These are phyloP conservation scores for Kodamaea fungicola DNA, from an alignment of 1,139 yeast genomes.

Conservation along the genomic window DNA sequence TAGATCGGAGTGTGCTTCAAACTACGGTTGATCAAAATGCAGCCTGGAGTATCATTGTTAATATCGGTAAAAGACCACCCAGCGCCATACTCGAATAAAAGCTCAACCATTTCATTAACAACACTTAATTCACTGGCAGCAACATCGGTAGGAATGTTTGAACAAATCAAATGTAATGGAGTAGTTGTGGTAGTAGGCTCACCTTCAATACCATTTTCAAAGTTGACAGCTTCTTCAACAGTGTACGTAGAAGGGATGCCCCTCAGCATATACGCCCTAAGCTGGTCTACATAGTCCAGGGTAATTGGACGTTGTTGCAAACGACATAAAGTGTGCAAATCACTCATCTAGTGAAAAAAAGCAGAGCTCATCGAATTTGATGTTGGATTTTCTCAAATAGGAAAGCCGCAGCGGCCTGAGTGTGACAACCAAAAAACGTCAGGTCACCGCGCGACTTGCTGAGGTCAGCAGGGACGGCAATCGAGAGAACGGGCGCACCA, in stretches of 20 bases:
- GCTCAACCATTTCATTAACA: conserved; percentile 55
- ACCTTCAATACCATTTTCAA: conserved; percentile 37
- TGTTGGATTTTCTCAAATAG: too few species aligned
- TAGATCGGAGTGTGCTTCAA: conserved; percentile 44
- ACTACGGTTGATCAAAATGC: conserved; percentile 54
- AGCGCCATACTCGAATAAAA: conserved; percentile 79
- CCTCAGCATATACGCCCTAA: conserved; percentile 45
- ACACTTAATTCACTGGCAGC: conserved; percentile 42
- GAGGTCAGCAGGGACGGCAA: too few species aligned
- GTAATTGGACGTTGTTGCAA: conserved; percentile 56
- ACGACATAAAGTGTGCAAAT: conserved; percentile 64
- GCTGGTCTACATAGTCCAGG: conserved; percentile 34
- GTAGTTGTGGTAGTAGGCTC: conserved; percentile 54
- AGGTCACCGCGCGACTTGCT: too few species aligned
- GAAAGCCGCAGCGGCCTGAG: too few species aligned
- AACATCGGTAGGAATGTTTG: conserved; percentile 46
- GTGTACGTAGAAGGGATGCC: conserved; percentile 86
- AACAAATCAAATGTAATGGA: conserved; percentile 69
- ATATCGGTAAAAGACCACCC: conserved; percentile 80
- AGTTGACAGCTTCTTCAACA: conserved; percentile 67
- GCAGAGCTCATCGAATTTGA: too few species aligned
- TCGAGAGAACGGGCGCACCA: too few species aligned
- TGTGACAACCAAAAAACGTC: too few species aligned
- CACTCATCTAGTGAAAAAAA: conserved; percentile 46
- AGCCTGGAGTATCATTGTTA: conserved; percentile 73